Base-by-base conservation (phyloP, 2,329 filamentous ascomycete genomes). In the Neurospora sp. region DNA sequence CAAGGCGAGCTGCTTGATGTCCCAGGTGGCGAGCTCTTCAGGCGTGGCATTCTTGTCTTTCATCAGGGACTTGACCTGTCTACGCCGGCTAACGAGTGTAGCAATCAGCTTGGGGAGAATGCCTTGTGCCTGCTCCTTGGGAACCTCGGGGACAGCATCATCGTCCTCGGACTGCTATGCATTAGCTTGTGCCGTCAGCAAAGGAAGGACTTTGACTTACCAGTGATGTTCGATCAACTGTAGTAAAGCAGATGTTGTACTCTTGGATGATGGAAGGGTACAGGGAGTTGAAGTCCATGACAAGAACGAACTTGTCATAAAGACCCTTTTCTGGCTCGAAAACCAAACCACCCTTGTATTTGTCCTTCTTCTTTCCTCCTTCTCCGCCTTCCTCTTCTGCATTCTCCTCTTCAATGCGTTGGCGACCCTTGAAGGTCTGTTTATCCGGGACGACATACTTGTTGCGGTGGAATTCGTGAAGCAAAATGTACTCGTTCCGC, bases 251-350 rank as follows among this genome's bases (percentile, higher is more conserved):
- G 75, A 99, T 99, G 81, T 99, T 99, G 83, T 90, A 99, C 85
- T 99, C 96, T 78, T 99, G 96, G 72, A 99, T 99, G 77, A 99
- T 98, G 78, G 93, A 97, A 39, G 96, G 96, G 77, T 99, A 99
- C 72, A 99, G 85, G 76, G 94, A 97, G 86, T 99, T 99, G 85
- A 99, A 99, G 84, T 99, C 96, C 96, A 99, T 99, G 80, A 99
- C 96, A 70, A 99, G 87, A 69, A 99, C 92, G 80, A 96, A 97
- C 81, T 96, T 97, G 85, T 99, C 96, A 78, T 99, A 99, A 4
- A 99, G 86, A 19, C 96, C 96, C 80, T 95, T 97, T 79, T 98
- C 94, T 4, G 96, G 96, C 79, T 99, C 96, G 76, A 99, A 98
- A 70, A 99, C 96, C 39, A 99, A 89, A 85, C 96, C 96, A 78